A percentile compares a stretch with the other conserved stretches of the same genome.
Evolutionary conservation across 2,329 filamentous ascomycete genomes (phyloP).

Genomic region (Fusarium duplospermum): DNA sequence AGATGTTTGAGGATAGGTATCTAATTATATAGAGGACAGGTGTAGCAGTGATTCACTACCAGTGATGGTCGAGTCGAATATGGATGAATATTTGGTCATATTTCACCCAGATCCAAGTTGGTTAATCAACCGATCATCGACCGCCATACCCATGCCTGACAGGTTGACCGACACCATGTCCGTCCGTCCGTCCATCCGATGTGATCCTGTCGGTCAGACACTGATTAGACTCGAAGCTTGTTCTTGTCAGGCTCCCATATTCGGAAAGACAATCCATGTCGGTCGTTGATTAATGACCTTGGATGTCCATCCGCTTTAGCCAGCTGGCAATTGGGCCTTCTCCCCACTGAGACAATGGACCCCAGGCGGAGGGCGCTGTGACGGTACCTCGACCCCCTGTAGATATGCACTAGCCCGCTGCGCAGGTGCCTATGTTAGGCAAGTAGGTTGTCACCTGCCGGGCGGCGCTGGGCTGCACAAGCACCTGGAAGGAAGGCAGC

Average conservation of each 20-base stretch:
- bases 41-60: background rate
- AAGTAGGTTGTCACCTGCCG: background rate
- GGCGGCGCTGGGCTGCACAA: background rate
- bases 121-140: background rate
- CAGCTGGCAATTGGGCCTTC: background rate
- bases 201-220: background rate
- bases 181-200: background rate
- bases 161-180: background rate
- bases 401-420: background rate
- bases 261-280: background rate
- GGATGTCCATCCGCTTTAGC: background rate
- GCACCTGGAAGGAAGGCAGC: background rate
- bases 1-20: background rate
- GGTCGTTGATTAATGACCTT: background rate
- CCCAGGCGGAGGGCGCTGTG: background rate
- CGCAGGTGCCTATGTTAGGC: background rate
- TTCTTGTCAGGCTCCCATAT: background rate
- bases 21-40: background rate
- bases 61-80: background rate
- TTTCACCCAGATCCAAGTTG: background rate
- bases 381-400: background rate
- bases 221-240: background rate
- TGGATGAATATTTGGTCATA: background rate
- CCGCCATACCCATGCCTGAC: background rate
- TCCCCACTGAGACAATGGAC: background rate